phyloP scores from a whole-genome alignment of 2,329 filamentous ascomycete genomes.

The Mollisiaceae sp. region DNA sequence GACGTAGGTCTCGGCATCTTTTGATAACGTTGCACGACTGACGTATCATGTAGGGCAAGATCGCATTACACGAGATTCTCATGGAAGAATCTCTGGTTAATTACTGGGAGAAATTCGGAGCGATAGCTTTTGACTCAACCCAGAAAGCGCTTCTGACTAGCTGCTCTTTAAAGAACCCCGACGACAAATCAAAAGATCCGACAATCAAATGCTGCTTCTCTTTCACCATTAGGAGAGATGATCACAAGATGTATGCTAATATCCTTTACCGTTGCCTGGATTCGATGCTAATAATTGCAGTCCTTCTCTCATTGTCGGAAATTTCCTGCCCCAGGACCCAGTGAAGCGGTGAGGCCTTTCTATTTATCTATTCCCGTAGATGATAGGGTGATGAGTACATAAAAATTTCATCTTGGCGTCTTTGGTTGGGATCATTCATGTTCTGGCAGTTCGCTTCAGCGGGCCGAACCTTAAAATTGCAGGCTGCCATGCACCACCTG shows the following conservation, averaged over 20 bases:
- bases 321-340: slow-evolving; percentile 88
- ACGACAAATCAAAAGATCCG: slow-evolving; percentile 68
- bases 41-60: slow-evolving; percentile 70
- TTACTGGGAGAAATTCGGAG: slow-evolving; percentile 99
- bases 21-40: slow-evolving; percentile 8
- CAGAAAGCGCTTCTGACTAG: slow-evolving; percentile 96
- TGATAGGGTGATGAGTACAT: slow-evolving; percentile 27
- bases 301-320: slow-evolving; percentile 92
- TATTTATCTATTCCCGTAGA: slow-evolving; percentile 34
- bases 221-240: slow-evolving; percentile 93
- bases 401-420: slow-evolving; percentile 17
- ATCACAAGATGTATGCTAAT: slow-evolving; percentile 85
- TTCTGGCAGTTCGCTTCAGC: slow-evolving; percentile 8
- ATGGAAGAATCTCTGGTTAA: slow-evolving; percentile 93
- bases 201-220: slow-evolving; percentile 95
- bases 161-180: slow-evolving; percentile 86
- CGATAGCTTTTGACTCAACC: slow-evolving; percentile 91
- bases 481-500: background rate
- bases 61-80: slow-evolving; percentile 93
- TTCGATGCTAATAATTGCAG: slow-evolving; percentile 51
- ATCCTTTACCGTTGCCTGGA: background rate
- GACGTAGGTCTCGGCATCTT: slow-evolving; percentile 67
- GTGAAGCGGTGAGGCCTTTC: slow-evolving; percentile 46
- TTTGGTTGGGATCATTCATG: slow-evolving; percentile 8
- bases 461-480: slow-evolving; percentile 10